phyloP scores from a whole-genome alignment of 2,329 filamentous ascomycete genomes.

The Aspergillus sp. region DNA sequence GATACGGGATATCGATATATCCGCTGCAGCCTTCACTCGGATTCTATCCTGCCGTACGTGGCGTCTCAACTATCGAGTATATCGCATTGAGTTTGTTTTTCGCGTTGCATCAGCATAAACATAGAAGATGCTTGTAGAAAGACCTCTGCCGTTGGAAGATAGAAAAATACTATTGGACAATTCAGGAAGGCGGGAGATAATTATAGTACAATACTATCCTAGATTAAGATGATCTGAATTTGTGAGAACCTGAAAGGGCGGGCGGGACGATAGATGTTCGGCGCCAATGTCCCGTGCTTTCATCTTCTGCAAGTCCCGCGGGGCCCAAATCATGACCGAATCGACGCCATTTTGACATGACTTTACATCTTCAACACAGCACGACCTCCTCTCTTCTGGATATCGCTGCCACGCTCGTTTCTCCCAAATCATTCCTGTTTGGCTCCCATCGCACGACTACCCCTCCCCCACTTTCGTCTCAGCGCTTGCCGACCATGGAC shows the following conservation, averaged over 20 bases:
- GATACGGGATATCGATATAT: constrained; percentile 34
- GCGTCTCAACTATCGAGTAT: constrained; percentile 33
- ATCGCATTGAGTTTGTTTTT: constrained; percentile 9
- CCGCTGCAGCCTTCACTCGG: constrained; percentile 48
- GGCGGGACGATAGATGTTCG: not conserved
- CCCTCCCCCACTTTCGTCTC: constrained; percentile 22
- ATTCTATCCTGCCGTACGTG: constrained; percentile 48
- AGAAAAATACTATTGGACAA: not conserved
- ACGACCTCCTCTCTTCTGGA: constrained; percentile 31
- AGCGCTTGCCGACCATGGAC: constrained; percentile 67
- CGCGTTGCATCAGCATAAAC: not conserved
- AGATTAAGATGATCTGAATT: too few relatives aligned
- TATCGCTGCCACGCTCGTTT: constrained; percentile 40
- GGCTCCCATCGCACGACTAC: constrained; percentile 24
- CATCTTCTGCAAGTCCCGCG: constrained; percentile 9
- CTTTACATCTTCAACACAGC: constrained; percentile 27
- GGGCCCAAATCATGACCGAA: constrained; percentile 19
- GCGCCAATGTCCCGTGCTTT: constrained; percentile 5
- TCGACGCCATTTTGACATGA: constrained; percentile 24
- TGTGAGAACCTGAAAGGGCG: not conserved
- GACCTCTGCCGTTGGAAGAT: not conserved
- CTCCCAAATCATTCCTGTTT: constrained; percentile 44
- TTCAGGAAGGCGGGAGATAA: not conserved
- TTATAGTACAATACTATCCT: constrained; percentile 1
- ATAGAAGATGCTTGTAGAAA: constrained; percentile 3